phyloP scores from a whole-genome alignment of 257 asterid species.

The Nicotiana sylvestris region DNA sequence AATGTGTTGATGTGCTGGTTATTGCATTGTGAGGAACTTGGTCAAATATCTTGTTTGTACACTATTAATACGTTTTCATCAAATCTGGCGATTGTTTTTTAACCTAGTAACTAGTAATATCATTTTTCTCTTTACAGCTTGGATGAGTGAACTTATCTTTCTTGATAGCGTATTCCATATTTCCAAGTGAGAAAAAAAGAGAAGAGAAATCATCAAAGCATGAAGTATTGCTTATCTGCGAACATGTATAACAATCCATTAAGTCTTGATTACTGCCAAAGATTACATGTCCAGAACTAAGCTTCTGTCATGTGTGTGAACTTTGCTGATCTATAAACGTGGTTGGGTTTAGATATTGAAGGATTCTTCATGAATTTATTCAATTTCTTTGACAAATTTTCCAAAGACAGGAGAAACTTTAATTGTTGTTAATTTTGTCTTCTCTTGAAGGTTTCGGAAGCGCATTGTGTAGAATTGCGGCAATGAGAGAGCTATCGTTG shows the following conservation, averaged over 20 bases:
- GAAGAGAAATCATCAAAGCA: background rate
- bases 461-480: conserved; percentile 76
- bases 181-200: background rate
- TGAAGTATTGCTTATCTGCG: background rate
- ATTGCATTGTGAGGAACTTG: background rate
- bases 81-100: background rate
- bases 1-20: background rate
- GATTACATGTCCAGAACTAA: background rate
- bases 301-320: background rate
- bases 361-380: background rate
- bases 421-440: background rate
- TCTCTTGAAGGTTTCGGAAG: conserved; percentile 63
- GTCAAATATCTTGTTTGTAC: conserved; percentile 2
- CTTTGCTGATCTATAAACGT: background rate
- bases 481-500: conserved; percentile 52
- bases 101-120: background rate
- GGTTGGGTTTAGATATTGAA: background rate
- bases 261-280: background rate
- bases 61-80: background rate
- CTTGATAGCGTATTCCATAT: background rate
- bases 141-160: background rate
- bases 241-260: background rate
- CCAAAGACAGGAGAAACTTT: background rate
- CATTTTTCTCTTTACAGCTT: background rate
- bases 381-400: background rate